These are phyloP conservation scores for Eucalyptus camaldulensis DNA, from an alignment of 345 rosid genomes.

Conservation along the genomic window DNA sequence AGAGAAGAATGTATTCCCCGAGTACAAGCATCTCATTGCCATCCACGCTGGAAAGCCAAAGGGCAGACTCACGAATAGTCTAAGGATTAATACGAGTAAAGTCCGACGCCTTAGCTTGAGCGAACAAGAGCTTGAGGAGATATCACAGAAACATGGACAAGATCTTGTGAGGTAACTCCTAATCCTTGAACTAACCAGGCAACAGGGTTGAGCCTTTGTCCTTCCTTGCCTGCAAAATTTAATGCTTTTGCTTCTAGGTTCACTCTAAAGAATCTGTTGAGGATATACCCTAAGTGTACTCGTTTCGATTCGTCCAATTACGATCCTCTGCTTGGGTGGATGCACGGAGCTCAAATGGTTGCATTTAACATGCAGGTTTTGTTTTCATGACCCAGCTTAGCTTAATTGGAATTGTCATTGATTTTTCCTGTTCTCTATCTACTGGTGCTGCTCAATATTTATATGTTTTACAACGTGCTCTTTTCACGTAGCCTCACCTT, in stretches of 20 bases:
- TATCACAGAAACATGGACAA: constrained; percentile 16
- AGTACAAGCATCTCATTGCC: constrained; percentile 51
- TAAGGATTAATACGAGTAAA: constrained; percentile 21
- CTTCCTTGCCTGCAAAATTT: neutral
- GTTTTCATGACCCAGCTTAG: neutral
- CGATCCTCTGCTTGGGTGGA: constrained; percentile 77
- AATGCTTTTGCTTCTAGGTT: constrained; percentile 23
- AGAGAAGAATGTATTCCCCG: constrained; percentile 3
- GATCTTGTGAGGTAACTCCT: constrained; percentile 31
- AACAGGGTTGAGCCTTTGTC: neutral
- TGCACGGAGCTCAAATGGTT: constrained; percentile 97
- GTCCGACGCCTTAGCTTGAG: constrained; percentile 62
- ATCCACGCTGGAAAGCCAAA: constrained; percentile 68
- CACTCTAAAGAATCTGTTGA: constrained; percentile 56
- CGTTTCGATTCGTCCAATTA: constrained; percentile 73
- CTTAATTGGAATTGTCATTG: neutral
- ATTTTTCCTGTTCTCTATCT: neutral
- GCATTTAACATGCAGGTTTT: constrained; percentile 95
- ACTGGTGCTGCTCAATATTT: neutral
- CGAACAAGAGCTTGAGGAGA: constrained; percentile 52
- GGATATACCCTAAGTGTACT: constrained; percentile 70
- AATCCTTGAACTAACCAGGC: neutral
- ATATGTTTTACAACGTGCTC: neutral
- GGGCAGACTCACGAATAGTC: constrained; percentile 30
- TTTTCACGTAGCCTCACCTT: neutral